Evolutionary conservation across 2,329 filamentous ascomycete species (phyloP), one percentile per base, ranked within the genome.

Genomic region (Ceratocystis albifundus): DNA sequence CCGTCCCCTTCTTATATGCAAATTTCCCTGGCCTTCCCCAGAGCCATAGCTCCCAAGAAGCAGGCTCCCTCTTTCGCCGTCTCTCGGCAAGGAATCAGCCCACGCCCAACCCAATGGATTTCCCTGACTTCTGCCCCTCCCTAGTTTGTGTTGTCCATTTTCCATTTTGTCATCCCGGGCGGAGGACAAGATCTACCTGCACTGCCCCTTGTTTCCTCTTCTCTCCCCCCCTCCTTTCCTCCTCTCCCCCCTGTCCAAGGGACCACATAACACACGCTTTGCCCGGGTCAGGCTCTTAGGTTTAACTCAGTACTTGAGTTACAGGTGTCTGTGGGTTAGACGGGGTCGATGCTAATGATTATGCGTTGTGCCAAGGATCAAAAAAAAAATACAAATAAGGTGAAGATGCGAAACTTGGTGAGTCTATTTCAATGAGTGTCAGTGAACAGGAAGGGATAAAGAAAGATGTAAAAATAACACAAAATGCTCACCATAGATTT

Each of bases 61-160:
- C 36, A 41, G 36, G 36, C 53, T n/a, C 12, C 53, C 53, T n/a
- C 22, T 25, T 17, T 32, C 53, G 28, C 53, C 53, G 53, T 17
- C 53, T 17, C 53, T 32, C 53, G 53, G 53, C 53, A 59, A 12
- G 53, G 25, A 59, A 59, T 59, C 53, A 59, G 53, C 28, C 53
- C 53, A 59, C 28, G 53, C 25, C 53, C 53, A 59, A 32, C 36
- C 36, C 36, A 41, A 41, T 41, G 36, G 53, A 25, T 59, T 30
- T 30, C 22, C 22, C 17, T 30, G 25, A 12, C 28, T 59, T 17
- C 28, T 36, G 36, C 36, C 36, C 36, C 53, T 57, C 53, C 53
- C 53, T 59, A 7, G 53, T 17, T 53, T 48, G 45, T 48, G 20
- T 12, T 4, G 53, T 17, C 28, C 53, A 59, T 59, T 25, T 53